Conservation (phyloP, 768 basidiomycete species). For the Mycena alexandri region DNA sequence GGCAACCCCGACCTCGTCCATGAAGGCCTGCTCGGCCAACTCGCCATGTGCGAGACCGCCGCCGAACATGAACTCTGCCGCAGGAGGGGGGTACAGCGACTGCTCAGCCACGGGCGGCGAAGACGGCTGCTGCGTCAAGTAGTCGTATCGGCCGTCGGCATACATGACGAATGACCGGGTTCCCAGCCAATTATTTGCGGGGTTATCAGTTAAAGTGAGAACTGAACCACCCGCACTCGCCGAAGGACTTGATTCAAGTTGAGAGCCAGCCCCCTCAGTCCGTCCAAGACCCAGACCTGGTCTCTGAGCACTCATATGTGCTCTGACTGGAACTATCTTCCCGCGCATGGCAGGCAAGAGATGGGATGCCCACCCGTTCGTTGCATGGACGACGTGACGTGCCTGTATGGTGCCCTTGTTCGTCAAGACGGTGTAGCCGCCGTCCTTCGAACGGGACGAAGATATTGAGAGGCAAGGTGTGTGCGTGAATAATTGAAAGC, state of each 20-base stretch:
- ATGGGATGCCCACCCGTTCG: conserved; percentile 73
- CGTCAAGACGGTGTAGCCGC: conserved; percentile 59
- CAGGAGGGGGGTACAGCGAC: conserved; percentile 23
- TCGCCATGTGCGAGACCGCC: conserved; percentile 53
- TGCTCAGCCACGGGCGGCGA: neutral
- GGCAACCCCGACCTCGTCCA: conserved; percentile 29
- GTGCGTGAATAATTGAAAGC: conserved; percentile 58
- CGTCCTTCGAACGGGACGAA: conserved; percentile 36
- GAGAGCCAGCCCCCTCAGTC: neutral
- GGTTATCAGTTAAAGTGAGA: conserved; percentile 12
- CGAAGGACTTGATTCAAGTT: neutral
- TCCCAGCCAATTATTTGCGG: conserved; percentile 39
- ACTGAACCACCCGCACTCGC: conserved; percentile 13
- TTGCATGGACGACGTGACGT: conserved; percentile 70
- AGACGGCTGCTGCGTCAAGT: conserved; percentile 62
- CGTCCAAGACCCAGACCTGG: conserved; percentile 50
- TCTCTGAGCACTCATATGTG: conserved; percentile 65
- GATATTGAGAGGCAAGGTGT: conserved; percentile 60
- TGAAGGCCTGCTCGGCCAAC: conserved; percentile 7
- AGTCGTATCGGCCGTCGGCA: conserved; percentile 58
- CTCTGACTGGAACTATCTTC: conserved; percentile 61
- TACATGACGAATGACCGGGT: conserved; percentile 59
- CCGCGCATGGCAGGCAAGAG: conserved; percentile 60
- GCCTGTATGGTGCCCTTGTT: conserved; percentile 60
- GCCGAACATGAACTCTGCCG: conserved; percentile 61